Evolutionary conservation across 768 basidiomycete species (phyloP), one percentile per base, ranked within the genome.

Genomic region (Phaffia tasmanica): DNA sequence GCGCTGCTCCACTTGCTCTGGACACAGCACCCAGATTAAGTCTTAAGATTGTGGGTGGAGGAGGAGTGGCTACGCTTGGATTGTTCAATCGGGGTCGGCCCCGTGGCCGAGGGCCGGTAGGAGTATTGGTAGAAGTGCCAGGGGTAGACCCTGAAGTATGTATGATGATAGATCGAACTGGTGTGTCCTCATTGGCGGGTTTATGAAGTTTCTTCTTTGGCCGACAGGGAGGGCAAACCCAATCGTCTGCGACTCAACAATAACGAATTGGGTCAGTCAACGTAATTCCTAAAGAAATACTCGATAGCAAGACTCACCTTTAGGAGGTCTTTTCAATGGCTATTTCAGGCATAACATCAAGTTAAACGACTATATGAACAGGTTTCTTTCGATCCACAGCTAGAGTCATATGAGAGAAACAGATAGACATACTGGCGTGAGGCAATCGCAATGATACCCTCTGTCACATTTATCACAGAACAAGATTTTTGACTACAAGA

Each of bases 401-500:
- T 54, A 5, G n/a, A 15, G 9, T 54, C 53, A 9, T 54, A 23
- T 15, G 23, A 16, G 23, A 42, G 35, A 4, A 42, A 42, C 35
- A 4, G 11, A 11, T 42, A 5, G 4, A 62, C 67, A 50, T 29
- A 69, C 67, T 29, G 75, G 75, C 61, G 72, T 65, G 19, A 69
- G 54, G 63, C 76, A 77, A 64, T 71, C 72, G 50, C 71, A 69
- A 67, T 77, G 76, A 66, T 71, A 74, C 16, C 76, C 76, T 60
- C 90, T 81, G 80, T 98, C 94, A 76, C 94, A 98, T 64, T 80
- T 83, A 80, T 98, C 94, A 75, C 94, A 98, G 71, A 97, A 87
- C 62, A 98, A 76, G 70, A 95, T 85, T 62, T 83, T 82, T 62
- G 81, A 84, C 88, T 93, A 73, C 35, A 25, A 46, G 15, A 42